A percentile compares a stretch with the other conserved stretches of the same genome.
These are phyloP conservation scores for Pistacia atlantica DNA, from an alignment of 345 rosid genomes.

Conservation along the genomic window DNA sequence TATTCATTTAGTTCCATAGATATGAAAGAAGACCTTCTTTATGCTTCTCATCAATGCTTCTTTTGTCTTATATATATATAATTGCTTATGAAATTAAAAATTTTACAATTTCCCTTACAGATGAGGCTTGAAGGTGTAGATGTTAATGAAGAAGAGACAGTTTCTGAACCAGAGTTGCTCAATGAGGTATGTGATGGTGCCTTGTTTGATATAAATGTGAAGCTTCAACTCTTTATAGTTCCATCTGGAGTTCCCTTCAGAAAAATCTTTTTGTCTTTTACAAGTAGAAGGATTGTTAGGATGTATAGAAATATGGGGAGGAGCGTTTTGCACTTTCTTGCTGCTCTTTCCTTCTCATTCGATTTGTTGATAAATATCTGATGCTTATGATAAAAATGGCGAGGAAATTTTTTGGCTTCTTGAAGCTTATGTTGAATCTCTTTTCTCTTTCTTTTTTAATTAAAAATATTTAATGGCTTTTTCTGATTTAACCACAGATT, in stretches of 20 bases:
- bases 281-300: neutral
- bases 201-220: neutral
- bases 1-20: neutral
- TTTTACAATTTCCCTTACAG: conserved; percentile 33
- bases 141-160: conserved; percentile 87
- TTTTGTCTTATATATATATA: neutral
- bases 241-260: neutral
- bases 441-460: neutral
- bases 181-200: conserved; percentile 54
- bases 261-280: neutral
- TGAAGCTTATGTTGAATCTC: neutral
- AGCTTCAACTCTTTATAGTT: neutral
- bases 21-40: neutral
- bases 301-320: neutral
- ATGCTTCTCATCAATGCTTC: conserved; percentile 3
- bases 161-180: conserved; percentile 73
- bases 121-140: conserved; percentile 71
- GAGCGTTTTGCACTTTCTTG: neutral
- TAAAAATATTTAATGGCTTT: neutral
- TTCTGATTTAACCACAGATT: conserved; percentile 47
- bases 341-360: neutral
- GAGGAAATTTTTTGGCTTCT: neutral
- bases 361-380: neutral
- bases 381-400: neutral
- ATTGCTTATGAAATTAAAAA: conserved; percentile 8